Percentiles rank a stretch among this genome's conserved stretches.
phyloP scores from a whole-genome alignment of 345 rosid species.

The Hevea brasiliensis region DNA sequence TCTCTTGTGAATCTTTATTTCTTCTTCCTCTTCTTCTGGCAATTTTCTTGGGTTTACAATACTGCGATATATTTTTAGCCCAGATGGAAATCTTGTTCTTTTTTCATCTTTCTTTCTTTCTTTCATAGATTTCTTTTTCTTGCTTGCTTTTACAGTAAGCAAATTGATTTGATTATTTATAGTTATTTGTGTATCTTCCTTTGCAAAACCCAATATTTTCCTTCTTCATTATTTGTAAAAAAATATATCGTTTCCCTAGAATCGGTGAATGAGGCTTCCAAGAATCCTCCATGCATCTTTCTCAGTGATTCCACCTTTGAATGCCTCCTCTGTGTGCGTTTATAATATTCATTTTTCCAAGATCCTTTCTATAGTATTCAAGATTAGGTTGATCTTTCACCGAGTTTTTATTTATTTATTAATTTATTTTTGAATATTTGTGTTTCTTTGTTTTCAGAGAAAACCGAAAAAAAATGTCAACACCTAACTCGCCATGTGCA shows the following conservation, averaged over 20 bases:
- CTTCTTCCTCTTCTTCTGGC: background rate
- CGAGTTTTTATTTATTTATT: background rate
- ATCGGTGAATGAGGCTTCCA: slow-evolving; percentile 19
- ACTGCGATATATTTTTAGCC: no score
- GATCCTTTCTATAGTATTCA: background rate
- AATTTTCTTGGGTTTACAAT: no score
- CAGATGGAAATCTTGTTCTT: background rate
- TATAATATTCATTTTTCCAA: background rate
- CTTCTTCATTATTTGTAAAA: background rate
- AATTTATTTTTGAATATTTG: background rate
- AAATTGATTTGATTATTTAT: background rate
- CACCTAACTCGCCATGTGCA: slow-evolving; percentile 34
- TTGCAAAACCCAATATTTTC: no score
- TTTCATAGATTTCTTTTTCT: background rate
- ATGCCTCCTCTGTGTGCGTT: slow-evolving; percentile 10
- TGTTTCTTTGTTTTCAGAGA: background rate
- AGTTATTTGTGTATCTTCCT: background rate
- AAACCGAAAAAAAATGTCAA: slow-evolving; percentile 15
- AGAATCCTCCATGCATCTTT: slow-evolving; percentile 6
- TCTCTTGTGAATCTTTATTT: background rate
- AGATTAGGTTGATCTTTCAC: background rate
- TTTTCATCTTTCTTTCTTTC: background rate
- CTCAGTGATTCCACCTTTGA: slow-evolving; percentile 16
- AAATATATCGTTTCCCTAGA: background rate
- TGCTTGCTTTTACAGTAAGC: no score